Evolutionary conservation across 2,329 filamentous ascomycete genomes (phyloP).

Genomic region (Blastomyces emzantsi): DNA sequence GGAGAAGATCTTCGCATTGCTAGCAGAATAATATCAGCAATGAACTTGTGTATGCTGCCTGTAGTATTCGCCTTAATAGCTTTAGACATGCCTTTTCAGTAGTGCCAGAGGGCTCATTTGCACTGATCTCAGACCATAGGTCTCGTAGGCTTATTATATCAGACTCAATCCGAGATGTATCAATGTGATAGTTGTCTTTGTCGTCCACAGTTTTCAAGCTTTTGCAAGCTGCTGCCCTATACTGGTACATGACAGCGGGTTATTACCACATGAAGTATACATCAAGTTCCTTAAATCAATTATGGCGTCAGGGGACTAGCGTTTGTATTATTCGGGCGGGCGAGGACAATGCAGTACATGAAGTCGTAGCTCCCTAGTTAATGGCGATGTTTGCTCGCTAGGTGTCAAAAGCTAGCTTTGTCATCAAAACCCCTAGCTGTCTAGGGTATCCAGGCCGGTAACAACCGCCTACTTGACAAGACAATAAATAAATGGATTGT

Average conservation of each 20-base stretch:
- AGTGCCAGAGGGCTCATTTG: slow-evolving; percentile 17
- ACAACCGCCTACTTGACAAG: neutral
- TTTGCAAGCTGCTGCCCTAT: slow-evolving; percentile 11
- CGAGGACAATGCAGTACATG: neutral
- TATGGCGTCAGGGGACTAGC: neutral
- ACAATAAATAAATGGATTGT: neutral
- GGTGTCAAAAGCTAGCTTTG: neutral
- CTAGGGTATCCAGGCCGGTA: no score
- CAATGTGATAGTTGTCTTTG: neutral
- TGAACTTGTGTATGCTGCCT: neutral
- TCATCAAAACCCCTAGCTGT: neutral
- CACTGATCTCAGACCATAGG: slow-evolving; percentile 27
- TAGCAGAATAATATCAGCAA: slow-evolving; percentile 14
- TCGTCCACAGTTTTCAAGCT: slow-evolving; percentile 6
- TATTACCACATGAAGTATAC: neutral
- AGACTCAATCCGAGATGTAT: neutral
- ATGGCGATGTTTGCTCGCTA: no score
- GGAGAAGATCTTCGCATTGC: slow-evolving; percentile 27
- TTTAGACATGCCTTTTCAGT: slow-evolving; percentile 20
- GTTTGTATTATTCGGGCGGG: neutral
- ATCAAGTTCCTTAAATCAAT: neutral
- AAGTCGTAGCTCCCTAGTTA: neutral
- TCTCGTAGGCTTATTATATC: slow-evolving; percentile 11
- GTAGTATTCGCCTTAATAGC: neutral
- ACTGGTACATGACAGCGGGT: slow-evolving; percentile 12